A percentile compares a stretch with the other conserved stretches of the same genome.
phyloP scores from a whole-genome alignment of 768 basidiomycete species.

The Dioszegia hungarica region DNA sequence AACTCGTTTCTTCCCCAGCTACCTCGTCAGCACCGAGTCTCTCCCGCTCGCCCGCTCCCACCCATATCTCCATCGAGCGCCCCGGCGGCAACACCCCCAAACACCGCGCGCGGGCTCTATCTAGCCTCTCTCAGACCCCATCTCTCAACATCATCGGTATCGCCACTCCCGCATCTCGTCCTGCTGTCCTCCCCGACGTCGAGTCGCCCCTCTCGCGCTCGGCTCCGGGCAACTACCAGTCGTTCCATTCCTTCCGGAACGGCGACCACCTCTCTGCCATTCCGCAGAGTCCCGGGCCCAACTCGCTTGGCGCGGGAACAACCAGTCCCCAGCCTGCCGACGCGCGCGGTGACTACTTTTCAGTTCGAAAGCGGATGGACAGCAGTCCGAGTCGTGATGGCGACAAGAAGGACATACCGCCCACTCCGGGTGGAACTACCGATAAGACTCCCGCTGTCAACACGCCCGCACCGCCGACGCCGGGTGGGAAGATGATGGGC shows the following conservation, averaged over 20 bases:
- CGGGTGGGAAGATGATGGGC: conserved; percentile 59
- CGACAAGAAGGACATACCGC: conserved; percentile 8
- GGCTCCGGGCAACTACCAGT: conserved; percentile 26
- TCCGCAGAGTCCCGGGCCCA: conserved; percentile 52
- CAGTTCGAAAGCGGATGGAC: conserved; percentile 17
- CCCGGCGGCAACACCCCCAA: conserved; percentile 17
- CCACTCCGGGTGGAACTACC: conserved; percentile 40
- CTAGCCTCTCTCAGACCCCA: conserved; percentile 41
- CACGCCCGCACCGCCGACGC: conserved; percentile 2
- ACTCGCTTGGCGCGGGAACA: conserved; percentile 2
- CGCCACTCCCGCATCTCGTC: conserved; percentile 57
- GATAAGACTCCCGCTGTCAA: not conserved
- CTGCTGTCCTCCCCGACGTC: conserved; percentile 51
- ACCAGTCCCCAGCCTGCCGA: conserved; percentile 24
- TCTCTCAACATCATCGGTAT: conserved; percentile 53
- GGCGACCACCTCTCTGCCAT: conserved; percentile 46
- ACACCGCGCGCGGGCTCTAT: conserved; percentile 42
- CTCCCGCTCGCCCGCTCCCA: conserved; percentile 34
- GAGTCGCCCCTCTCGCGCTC: conserved; percentile 21
- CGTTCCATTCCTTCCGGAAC: conserved; percentile 27
- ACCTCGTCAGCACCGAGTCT: conserved; percentile 16
- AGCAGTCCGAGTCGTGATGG: conserved; percentile 6
- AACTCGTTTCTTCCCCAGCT: conserved; percentile 21
- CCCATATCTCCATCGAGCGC: conserved; percentile 41
- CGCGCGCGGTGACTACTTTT: conserved; percentile 44